Evolutionary conservation across 2,329 filamentous ascomycete species (phyloP), one percentile per base, ranked within the genome.

Genomic region (Claviceps arundinis): DNA sequence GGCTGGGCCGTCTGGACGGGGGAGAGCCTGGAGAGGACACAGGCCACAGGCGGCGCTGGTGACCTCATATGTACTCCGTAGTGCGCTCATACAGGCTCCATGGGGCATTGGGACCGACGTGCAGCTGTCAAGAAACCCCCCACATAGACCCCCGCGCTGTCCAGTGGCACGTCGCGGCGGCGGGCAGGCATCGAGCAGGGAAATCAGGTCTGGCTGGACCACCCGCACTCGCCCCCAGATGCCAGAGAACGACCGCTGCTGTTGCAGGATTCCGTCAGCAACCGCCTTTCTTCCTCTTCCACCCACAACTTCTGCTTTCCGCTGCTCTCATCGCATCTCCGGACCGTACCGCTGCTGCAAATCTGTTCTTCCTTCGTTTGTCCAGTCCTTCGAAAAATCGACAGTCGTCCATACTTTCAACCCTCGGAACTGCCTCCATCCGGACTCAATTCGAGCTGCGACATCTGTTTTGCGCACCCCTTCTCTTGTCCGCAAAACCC

Each of bases 61-160:
- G 50, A 52, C 50, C 50, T 52, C 50, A 52, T 52, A 52, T 52
- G 7, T 9, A 41, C 26, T 30, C 8, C 26, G 26, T 30, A 30
- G 26, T 30, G 26, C 26, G 26, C 26, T 30, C 26, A 30, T 30
- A 30, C 19, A 22, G 24, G 24, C 24, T 26, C 24, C 24, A 26
- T 26, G 24, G 26, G 26, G 26, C 26, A 30, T 30, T 30, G 26
- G 26, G 37, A 40, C 14, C 9, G 26, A 11, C 19, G 17, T 48
- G 37, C 50, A 17, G 26, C 22, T 43, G 50, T 34, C 30, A 34
- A 34, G 30, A 34, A 34, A 11, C 30, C 26, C 45, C 50, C 50
- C 42, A 37, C 37, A 37, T 41, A 5, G 22, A 16, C 50, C 26
- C 16, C 9, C n/a, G 26, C 34, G 16, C 13, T 5, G 43, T 42